These are phyloP conservation scores for Didymellaceae sp. DNA, from an alignment of 2,329 filamentous ascomycete species.

Conservation along the genomic window DNA sequence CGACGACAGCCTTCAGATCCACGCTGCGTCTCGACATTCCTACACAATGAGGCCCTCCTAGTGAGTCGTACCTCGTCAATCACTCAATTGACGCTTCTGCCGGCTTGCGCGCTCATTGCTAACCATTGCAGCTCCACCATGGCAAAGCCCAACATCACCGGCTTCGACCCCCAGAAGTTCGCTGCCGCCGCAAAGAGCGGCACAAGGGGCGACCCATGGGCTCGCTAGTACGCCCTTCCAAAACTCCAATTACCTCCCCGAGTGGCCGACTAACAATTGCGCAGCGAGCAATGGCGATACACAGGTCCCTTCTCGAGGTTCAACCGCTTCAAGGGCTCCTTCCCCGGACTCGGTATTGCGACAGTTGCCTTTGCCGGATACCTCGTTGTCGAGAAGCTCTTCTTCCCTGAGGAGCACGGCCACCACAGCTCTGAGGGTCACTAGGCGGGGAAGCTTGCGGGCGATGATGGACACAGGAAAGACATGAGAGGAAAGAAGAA, in stretches of 20 bases:
- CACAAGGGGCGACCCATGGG: conserved; percentile 68
- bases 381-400: conserved; percentile 87
- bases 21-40: conserved; percentile 24
- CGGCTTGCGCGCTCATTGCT: conserved; percentile 21
- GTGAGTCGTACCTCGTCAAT: conserved; percentile 24
- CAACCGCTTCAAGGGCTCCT: conserved; percentile 85
- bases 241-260: conserved; percentile 1
- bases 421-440: conserved; percentile 40
- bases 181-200: conserved; percentile 69
- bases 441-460: conserved; percentile 13
- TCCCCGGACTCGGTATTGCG: conserved; percentile 92
- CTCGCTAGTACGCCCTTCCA: conserved; percentile 61
- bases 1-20: conserved; percentile 28
- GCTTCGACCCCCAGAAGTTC: conserved; percentile 87
- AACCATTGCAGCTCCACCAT: conserved; percentile 49
- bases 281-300: conserved; percentile 94
- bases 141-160: conserved; percentile 75
- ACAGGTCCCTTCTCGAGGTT: conserved; percentile 83
- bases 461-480: not conserved
- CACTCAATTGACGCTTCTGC: conserved; percentile 7
- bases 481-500: conserved; percentile 11
- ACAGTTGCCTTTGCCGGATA: conserved; percentile 90
- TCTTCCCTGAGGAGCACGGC: conserved; percentile 69
- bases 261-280: conserved; percentile 24
- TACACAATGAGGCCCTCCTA: conserved; percentile 34